These are phyloP conservation scores for Irpex rosettiformis DNA, from an alignment of 1,284 basidiomycete species.

Conservation along the genomic window DNA sequence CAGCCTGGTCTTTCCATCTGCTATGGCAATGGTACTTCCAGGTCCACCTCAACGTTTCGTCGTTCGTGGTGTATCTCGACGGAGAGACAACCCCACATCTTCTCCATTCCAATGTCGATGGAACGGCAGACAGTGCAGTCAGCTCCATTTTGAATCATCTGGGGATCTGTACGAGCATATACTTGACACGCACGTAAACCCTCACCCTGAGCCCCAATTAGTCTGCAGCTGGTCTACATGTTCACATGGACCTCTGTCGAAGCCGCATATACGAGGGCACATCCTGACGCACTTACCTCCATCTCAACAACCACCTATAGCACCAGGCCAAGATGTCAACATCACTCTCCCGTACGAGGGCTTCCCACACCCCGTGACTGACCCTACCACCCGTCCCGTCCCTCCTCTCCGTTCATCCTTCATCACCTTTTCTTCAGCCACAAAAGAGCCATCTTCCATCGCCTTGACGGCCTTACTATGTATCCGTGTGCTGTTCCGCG, in stretches of 20 bases:
- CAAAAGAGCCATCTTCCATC: slow-evolving; percentile 63
- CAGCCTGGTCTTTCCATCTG: slow-evolving; percentile 71
- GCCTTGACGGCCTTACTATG: slow-evolving; percentile 74
- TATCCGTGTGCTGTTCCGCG: slow-evolving; percentile 71
- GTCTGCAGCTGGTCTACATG: slow-evolving; percentile 70
- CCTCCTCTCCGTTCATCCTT: slow-evolving; percentile 60
- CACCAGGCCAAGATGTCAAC: slow-evolving; percentile 64
- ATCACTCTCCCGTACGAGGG: slow-evolving; percentile 56
- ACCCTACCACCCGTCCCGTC: slow-evolving; percentile 58
- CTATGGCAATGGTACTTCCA: slow-evolving; percentile 79
- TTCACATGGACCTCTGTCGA: slow-evolving; percentile 41
- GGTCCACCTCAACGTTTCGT: slow-evolving; percentile 71
- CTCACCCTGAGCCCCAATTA: slow-evolving; percentile 39
- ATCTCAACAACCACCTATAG: slow-evolving; percentile 46
- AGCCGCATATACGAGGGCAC: slow-evolving; percentile 54
- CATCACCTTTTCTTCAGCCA: slow-evolving; percentile 53
- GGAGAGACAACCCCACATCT: slow-evolving; percentile 49
- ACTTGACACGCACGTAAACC: slow-evolving; percentile 46
- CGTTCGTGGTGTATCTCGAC: slow-evolving; percentile 73
- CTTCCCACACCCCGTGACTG: slow-evolving; percentile 50
- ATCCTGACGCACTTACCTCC: slow-evolving; percentile 71
- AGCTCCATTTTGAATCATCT: slow-evolving; percentile 43
- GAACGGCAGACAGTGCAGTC: slow-evolving; percentile 54
- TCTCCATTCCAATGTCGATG: slow-evolving; percentile 69
- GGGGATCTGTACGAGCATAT: slow-evolving; percentile 69